Evolutionary conservation across 352 stramenopile species (phyloP), one percentile per base, ranked within the genome.

Genomic region (Phytophthora colocasiae): DNA sequence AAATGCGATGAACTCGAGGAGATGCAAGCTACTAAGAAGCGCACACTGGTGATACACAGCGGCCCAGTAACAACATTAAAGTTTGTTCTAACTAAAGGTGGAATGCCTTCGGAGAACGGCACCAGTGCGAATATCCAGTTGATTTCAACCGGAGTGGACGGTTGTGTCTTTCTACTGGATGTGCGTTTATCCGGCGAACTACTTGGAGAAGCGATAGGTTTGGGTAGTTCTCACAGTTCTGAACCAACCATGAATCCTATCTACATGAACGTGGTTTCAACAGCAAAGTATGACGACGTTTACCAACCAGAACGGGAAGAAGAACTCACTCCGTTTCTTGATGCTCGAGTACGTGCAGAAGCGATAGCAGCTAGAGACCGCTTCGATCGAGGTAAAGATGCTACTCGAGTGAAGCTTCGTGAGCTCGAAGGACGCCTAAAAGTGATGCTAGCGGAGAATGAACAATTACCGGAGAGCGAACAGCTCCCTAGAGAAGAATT

Each of bases 401-500:
- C 73, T 32, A 93, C 84, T 11, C 82, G 89, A 12, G 65, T 69
- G 2, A 74, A 81, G 22, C 53, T 97, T 7, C 83, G 77, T 6
- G 80, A 93, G 9, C 61, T 97, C 2, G 76, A 92, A 17, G 58
- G 79, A 22, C 81, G 83, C 50, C 83, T 97, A 11, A 84, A 90
- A 52, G 46, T 70, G 2, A 69, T 97, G 55, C 66, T 97, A 1
- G 63, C 73, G 8, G 81, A 91, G 27, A 97, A 97, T 51, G 81
- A 85, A 8, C 70, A 69, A 32, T 67, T 93, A 2, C 75, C 84
- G 0, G 87, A 92, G 45, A 69, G 31, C 4, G 90, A 97, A 53
- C 81, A 80, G 3, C 80, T 98, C 8, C 55, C 59, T 7, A 80
- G 91, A 6, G 85, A 96, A 55, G 91, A 98, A 55, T 98, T 98